Conservation (phyloP, 73 alveolate genomes). For the Tetrahymena malaccensis region DNA sequence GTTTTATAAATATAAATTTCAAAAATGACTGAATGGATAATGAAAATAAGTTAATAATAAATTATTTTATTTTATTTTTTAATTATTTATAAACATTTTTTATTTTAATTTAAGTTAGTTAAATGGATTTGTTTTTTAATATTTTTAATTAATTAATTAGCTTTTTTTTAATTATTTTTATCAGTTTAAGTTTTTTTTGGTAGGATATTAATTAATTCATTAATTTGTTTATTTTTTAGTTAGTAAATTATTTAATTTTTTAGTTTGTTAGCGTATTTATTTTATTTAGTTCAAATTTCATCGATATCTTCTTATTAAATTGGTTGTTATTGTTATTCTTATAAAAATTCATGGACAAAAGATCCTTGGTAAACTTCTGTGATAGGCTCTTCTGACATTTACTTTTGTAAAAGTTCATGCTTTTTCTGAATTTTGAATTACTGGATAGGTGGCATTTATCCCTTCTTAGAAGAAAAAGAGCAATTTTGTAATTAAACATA, state of each 20-base stretch:
- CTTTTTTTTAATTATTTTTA: no score
- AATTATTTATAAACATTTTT: no score
- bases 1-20: not conserved
- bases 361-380: not conserved
- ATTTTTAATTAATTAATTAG: no score
- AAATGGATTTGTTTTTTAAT: not conserved
- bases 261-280: not conserved
- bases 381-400: not conserved
- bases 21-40: no score
- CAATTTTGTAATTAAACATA: not conserved
- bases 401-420: not conserved
- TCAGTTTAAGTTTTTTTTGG: no score
- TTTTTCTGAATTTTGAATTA: not conserved
- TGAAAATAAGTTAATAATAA: not conserved
- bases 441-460: not conserved
- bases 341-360: not conserved
- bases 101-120: no score
- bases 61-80: no score
- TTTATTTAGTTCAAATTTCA: not conserved
- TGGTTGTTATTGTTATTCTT: not conserved
- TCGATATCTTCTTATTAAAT: not conserved
- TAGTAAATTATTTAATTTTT: no score
- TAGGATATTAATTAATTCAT: no score
- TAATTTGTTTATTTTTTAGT: no score
- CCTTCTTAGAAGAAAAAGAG: not conserved